Evolutionary conservation across 129 eudicot species (phyloP).

Genomic region (Pulicaria dysenterica): DNA sequence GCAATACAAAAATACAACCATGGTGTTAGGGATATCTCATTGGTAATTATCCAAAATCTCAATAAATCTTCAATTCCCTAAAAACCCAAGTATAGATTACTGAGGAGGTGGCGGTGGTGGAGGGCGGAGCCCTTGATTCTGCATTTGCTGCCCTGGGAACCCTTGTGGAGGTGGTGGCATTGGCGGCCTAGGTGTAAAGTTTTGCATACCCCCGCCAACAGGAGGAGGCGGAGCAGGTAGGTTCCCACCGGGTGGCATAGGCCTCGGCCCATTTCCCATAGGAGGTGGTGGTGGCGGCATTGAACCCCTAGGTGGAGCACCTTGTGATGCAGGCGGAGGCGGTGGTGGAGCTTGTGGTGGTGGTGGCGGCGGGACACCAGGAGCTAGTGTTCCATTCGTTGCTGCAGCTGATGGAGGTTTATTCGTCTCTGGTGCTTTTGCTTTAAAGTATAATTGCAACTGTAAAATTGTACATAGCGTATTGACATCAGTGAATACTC

Average conservation of each 20-base stretch:
- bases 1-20: background rate
- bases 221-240: slow-evolving; percentile 92
- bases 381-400: slow-evolving; percentile 69
- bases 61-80: too few relatives aligned
- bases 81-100: background rate
- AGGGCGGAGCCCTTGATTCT: slow-evolving; percentile 50
- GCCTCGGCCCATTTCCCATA: slow-evolving; percentile 82
- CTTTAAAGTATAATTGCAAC: slow-evolving; percentile 89
- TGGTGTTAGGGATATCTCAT: too few relatives aligned
- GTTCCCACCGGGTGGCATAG: slow-evolving; percentile 90
- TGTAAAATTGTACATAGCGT: slow-evolving; percentile 38
- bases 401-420: slow-evolving; percentile 63
- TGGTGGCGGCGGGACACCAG: slow-evolving; percentile 79
- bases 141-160: slow-evolving; percentile 80
- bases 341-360: slow-evolving; percentile 80
- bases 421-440: slow-evolving; percentile 85
- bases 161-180: slow-evolving; percentile 84
- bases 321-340: slow-evolving; percentile 66
- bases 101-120: slow-evolving; percentile 79
- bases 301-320: slow-evolving; percentile 62
- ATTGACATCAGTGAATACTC: slow-evolving; percentile 25
- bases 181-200: slow-evolving; percentile 74
- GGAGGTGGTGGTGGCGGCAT: slow-evolving; percentile 78
- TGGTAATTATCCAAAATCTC: too few relatives aligned
- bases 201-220: slow-evolving; percentile 70